These are phyloP conservation scores for Quercus gilva DNA, from an alignment of 306 rosid genomes.

Conservation along the genomic window DNA sequence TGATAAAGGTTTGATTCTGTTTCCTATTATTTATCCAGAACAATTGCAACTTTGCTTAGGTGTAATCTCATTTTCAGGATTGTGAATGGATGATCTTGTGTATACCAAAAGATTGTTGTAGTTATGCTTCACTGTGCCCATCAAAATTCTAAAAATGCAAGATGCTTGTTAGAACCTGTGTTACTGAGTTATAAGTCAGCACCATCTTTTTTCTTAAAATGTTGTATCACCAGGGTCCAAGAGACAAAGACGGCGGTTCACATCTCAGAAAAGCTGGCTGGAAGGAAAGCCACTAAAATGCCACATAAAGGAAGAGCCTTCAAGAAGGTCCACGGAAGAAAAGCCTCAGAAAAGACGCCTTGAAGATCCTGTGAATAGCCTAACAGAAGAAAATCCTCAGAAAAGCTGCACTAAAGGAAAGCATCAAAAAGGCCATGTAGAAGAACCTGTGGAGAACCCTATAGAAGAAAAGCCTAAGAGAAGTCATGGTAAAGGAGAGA, in stretches of 20 bases:
- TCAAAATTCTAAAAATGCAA: not conserved
- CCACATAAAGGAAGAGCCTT: slow-evolving; percentile 6
- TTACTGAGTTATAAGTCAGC: not conserved
- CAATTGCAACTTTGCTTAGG: not conserved
- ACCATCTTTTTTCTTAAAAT: not conserved
- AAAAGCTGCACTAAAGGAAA: slow-evolving; percentile 2
- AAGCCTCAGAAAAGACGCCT: slow-evolving; percentile 1
- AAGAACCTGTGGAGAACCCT: not conserved
- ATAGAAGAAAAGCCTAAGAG: not conserved
- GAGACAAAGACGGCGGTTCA: slow-evolving; percentile 13
- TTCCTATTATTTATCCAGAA: not conserved
- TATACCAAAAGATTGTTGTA: not conserved
- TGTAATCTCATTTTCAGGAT: not conserved
- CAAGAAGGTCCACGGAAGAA: not conserved
- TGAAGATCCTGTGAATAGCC: slow-evolving; percentile 2
- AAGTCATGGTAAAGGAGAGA: not conserved
- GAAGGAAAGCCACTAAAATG: slow-evolving; percentile 5
- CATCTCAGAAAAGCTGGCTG: slow-evolving; percentile 13
- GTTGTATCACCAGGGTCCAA: slow-evolving; percentile 14
- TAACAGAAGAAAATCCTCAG: slow-evolving; percentile 7
- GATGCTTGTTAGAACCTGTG: not conserved
- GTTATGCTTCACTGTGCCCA: not conserved
- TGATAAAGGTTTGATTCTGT: not conserved
- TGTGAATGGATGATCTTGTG: not conserved
- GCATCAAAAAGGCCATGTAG: not conserved